A percentile compares a stretch with the other conserved stretches of the same genome.
Conservation (phyloP, 441 rosid species). For the Populus tomentosa region DNA sequence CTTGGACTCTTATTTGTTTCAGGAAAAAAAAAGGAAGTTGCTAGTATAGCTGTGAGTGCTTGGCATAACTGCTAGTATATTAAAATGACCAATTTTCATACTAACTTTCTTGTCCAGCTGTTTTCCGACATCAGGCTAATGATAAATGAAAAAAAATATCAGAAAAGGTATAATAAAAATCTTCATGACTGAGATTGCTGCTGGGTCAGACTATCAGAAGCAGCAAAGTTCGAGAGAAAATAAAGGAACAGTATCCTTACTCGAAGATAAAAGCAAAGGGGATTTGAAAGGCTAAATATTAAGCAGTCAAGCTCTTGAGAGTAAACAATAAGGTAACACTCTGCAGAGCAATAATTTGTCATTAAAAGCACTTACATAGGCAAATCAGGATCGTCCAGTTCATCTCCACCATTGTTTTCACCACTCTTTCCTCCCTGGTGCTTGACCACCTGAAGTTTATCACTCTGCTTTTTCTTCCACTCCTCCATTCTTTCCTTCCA, state of each 20-base stretch:
- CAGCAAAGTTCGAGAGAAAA: background rate
- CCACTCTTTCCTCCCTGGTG: constrained; percentile 54
- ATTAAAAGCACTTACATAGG: constrained; percentile 55
- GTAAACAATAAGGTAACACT: background rate
- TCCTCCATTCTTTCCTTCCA: constrained; percentile 97
- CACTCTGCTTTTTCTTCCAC: constrained; percentile 87
- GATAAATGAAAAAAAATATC: background rate
- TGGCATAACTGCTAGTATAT: background rate
- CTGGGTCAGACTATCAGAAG: constrained; percentile 3
- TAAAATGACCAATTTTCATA: background rate
- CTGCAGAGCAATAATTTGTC: background rate
- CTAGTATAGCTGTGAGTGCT: background rate
- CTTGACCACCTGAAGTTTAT: constrained; percentile 72
- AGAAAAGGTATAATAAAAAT: background rate
- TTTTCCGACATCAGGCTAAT: background rate
- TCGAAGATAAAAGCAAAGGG: background rate
- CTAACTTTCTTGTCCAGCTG: background rate
- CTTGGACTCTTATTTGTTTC: background rate
- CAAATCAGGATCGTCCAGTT: constrained; percentile 62
- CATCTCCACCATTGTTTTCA: constrained; percentile 50
- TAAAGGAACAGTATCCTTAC: background rate
- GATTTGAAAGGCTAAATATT: background rate
- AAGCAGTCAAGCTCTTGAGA: background rate
- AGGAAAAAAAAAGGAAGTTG: background rate
- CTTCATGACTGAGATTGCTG: background rate